Percentiles rank a stretch among this genome's conserved stretches.
These are phyloP conservation scores for Arxiozyma slooffiae DNA, from an alignment of 1,139 yeast genomes.

Conservation along the genomic window DNA sequence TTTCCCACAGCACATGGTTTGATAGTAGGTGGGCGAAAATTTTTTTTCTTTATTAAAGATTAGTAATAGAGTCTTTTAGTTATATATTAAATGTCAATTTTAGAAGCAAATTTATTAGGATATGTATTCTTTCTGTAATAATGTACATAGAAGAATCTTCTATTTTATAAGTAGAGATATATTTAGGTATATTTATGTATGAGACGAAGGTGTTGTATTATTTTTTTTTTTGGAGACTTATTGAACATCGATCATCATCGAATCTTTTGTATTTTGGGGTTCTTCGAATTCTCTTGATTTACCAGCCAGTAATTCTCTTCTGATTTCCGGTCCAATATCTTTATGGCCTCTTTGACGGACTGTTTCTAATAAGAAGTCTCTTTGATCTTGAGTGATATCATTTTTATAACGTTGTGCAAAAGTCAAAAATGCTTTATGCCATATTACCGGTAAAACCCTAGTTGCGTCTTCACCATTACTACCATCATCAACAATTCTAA, in stretches of 20 bases:
- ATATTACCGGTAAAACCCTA: constrained; percentile 72
- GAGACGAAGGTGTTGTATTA: background rate
- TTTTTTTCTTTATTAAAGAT: background rate
- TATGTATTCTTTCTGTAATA: background rate
- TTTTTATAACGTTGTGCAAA: constrained; percentile 95
- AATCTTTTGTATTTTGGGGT: constrained; percentile 19
- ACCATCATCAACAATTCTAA: constrained; percentile 46
- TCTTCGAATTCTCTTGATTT: constrained; percentile 37
- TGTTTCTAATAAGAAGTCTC: constrained; percentile 86
- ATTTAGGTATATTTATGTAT: background rate
- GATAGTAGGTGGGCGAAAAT: constrained; percentile 60
- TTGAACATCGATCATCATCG: constrained; percentile 27
- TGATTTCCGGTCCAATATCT: constrained; percentile 84
- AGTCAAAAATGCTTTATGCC: constrained; percentile 92
- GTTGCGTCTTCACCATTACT: constrained; percentile 40
- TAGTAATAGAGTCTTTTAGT: background rate
- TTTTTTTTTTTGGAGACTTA: constrained; percentile 6
- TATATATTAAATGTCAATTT: background rate
- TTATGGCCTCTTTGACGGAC: constrained; percentile 83
- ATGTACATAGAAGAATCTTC: background rate
- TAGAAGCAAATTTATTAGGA: background rate
- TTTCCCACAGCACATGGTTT: constrained; percentile 50
- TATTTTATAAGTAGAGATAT: background rate
- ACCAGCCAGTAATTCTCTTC: constrained; percentile 89
- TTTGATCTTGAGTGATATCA: constrained; percentile 94